These are phyloP conservation scores for Aspergillus campestris DNA, from an alignment of 495 filamentous ascomycete genomes.

Conservation along the genomic window DNA sequence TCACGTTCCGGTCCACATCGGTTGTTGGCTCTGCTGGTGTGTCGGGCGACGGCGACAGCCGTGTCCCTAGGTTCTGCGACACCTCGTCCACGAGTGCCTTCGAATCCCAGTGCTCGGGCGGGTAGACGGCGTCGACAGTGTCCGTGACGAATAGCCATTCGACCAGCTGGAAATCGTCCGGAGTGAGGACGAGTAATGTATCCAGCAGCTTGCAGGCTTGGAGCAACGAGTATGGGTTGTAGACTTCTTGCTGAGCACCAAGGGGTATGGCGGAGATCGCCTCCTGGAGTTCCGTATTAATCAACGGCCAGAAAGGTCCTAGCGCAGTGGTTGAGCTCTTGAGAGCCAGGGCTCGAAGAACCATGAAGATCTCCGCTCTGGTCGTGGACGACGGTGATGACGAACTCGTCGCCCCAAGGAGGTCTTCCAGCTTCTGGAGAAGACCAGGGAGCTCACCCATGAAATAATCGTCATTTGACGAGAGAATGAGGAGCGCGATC, in stretches of 20 bases:
- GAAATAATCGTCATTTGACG: constrained; percentile 67
- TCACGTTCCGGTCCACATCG: constrained; percentile 23
- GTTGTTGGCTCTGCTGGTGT: constrained; percentile 20
- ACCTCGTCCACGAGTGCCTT: constrained; percentile 80
- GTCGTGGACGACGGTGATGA: constrained; percentile 89
- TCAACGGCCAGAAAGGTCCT: constrained; percentile 76
- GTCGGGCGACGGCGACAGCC: constrained; percentile 29
- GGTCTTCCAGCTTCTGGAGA: constrained; percentile 77
- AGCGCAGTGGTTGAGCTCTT: constrained; percentile 69
- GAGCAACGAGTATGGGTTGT: constrained; percentile 64
- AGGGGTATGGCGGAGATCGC: constrained; percentile 70
- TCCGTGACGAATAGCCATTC: constrained; percentile 98
- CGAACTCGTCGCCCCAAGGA: constrained; percentile 74
- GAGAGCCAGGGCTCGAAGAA: constrained; percentile 72
- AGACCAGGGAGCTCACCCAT: constrained; percentile 63
- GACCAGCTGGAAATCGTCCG: constrained; percentile 91
- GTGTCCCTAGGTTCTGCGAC: constrained; percentile 62
- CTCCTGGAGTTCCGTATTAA: constrained; percentile 78
- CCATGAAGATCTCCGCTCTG: constrained; percentile 80
- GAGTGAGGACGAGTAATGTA: constrained; percentile 68
- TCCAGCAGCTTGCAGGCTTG: constrained; percentile 93
- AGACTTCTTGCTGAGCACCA: constrained; percentile 64
- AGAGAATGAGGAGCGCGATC: constrained; percentile 67
- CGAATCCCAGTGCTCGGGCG: constrained; percentile 61
- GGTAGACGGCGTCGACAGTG: constrained; percentile 93